Conservation (phyloP, 768 basidiomycete species). For the Trametes cubensis region DNA sequence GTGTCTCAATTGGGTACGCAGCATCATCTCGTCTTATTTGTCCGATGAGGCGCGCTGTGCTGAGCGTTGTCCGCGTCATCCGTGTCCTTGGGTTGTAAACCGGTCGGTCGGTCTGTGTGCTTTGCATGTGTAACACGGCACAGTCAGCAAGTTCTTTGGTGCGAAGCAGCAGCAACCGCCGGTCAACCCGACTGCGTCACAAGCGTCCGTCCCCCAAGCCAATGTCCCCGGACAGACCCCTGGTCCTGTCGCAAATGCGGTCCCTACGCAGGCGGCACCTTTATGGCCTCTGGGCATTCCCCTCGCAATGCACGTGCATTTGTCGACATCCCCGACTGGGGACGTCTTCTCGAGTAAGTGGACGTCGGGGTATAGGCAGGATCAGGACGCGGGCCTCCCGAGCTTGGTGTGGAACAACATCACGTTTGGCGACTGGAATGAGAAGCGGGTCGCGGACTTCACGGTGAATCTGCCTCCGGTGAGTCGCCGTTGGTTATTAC, state of each 20-base stretch:
- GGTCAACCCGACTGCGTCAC: conserved; percentile 13
- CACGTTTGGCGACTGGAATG: conserved; percentile 75
- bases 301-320: conserved; percentile 71
- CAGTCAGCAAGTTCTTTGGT: conserved; percentile 50
- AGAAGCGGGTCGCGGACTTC: conserved; percentile 56
- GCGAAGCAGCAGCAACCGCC: conserved; percentile 36
- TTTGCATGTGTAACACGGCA: conserved; percentile 2
- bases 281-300: conserved; percentile 65
- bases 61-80: conserved; percentile 15
- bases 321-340: conserved; percentile 66
- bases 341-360: conserved; percentile 61
- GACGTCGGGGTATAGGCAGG: conserved; percentile 52
- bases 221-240: conserved; percentile 23
- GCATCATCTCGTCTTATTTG: not conserved
- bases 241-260: conserved; percentile 35
- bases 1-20: conserved; percentile 64
- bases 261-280: conserved; percentile 55
- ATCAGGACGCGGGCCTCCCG: conserved; percentile 59
- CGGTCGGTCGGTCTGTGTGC: no score
- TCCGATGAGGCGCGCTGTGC: not conserved
- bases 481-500: conserved; percentile 24
- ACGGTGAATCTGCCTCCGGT: conserved; percentile 73
- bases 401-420: conserved; percentile 78
- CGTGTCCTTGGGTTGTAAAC: conserved; percentile 4
- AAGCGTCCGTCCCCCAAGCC: conserved; percentile 19